A percentile compares a stretch with the other conserved stretches of the same genome.
Evolutionary conservation across 805 yeast genomes (phyloP).

Genomic region (Starmera caribaea): DNA sequence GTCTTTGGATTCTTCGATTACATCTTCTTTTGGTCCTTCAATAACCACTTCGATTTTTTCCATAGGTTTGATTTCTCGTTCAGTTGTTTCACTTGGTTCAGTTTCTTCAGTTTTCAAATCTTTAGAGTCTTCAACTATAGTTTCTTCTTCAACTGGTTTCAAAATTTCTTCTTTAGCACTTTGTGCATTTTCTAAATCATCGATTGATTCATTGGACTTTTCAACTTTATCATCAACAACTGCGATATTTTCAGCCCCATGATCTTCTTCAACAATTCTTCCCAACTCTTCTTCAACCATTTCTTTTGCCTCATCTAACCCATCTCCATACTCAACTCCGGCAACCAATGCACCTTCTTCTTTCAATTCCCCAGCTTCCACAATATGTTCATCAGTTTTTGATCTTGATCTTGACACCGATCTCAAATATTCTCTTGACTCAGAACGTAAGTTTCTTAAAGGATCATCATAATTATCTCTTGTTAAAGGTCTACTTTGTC

Average conservation of each 20-base stretch:
- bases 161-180: slow-evolving; percentile 2
- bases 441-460: slow-evolving; percentile 20
- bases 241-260: slow-evolving; percentile 3
- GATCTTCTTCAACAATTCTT: slow-evolving; percentile 2
- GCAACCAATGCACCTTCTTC: slow-evolving; percentile 51
- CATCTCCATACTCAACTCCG: slow-evolving; percentile 23
- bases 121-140: not conserved
- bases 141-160: slow-evolving; percentile 1
- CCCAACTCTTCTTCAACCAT: slow-evolving; percentile 3
- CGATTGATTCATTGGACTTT: not conserved
- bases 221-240: slow-evolving; percentile 4
- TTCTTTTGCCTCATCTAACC: slow-evolving; percentile 5
- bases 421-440: slow-evolving; percentile 40
- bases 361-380: slow-evolving; percentile 31
- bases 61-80: slow-evolving; percentile 1
- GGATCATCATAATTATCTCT: slow-evolving; percentile 16
- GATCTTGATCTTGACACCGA: slow-evolving; percentile 59
- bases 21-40: slow-evolving; percentile 1
- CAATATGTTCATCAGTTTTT: slow-evolving; percentile 25
- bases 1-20: slow-evolving; percentile 3
- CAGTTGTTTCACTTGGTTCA: slow-evolving; percentile 2
- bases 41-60: not conserved
- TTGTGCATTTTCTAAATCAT: slow-evolving; percentile 2
- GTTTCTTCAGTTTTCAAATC: slow-evolving; percentile 1
- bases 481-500: slow-evolving; percentile 14